A percentile compares a stretch with the other conserved stretches of the same genome.
These are phyloP conservation scores for Globisporangium irregulare DNA, from an alignment of 352 stramenopile species.

Conservation along the genomic window DNA sequence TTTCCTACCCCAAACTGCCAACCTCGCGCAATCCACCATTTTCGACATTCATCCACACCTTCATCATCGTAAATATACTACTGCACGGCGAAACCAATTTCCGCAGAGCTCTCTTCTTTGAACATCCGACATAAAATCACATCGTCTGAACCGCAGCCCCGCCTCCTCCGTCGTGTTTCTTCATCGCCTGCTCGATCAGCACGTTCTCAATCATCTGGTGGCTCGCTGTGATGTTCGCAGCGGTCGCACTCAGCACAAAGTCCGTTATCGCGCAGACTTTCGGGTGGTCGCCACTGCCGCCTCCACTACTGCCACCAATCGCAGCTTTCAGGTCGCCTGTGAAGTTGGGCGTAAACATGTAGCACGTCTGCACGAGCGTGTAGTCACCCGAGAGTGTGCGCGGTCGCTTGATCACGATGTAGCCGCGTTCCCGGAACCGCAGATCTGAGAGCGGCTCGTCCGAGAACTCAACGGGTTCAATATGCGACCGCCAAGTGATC, in stretches of 20 bases:
- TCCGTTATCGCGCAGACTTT: slow-evolving; percentile 37
- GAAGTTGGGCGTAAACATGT: slow-evolving; percentile 37
- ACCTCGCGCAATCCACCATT: no score
- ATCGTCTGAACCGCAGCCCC: background rate
- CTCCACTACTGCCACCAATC: background rate
- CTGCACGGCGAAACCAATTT: no score
- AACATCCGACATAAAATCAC: no score
- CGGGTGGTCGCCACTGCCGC: slow-evolving; percentile 17
- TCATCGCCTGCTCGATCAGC: slow-evolving; percentile 35
- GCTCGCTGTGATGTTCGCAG: slow-evolving; percentile 34
- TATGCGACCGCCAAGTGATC: slow-evolving; percentile 58
- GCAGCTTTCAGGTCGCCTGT: slow-evolving; percentile 2
- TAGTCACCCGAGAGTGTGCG: slow-evolving; percentile 21
- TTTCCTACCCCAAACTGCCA: no score
- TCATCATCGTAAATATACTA: no score
- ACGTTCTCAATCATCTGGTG: slow-evolving; percentile 57
- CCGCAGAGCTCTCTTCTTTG: no score
- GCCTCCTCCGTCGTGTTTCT: background rate
- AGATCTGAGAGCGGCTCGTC: slow-evolving; percentile 38
- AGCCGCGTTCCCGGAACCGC: slow-evolving; percentile 62
- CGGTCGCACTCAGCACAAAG: slow-evolving; percentile 36
- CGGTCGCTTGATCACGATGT: slow-evolving; percentile 45
- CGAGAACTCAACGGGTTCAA: slow-evolving; percentile 57
- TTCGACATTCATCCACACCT: no score
- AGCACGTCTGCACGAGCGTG: slow-evolving; percentile 42